Evolutionary conservation across 1,284 basidiomycete species (phyloP).

Genomic region (Ganoderma leucocontextum): DNA sequence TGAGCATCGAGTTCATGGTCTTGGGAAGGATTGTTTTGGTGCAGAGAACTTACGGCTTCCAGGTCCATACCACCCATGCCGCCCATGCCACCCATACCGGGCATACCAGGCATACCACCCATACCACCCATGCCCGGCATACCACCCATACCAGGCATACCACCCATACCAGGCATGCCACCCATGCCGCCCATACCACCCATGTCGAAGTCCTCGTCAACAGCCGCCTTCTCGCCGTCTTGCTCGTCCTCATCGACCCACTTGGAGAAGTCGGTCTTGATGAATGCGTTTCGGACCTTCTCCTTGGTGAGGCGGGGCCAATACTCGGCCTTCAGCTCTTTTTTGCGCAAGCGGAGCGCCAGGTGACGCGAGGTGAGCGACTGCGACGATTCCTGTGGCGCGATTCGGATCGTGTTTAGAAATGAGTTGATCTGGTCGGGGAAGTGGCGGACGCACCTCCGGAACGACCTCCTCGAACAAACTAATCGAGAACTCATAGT

Average conservation of each 20-base stretch:
- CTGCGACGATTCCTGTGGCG: slow-evolving; percentile 67
- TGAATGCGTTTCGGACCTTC: slow-evolving; percentile 78
- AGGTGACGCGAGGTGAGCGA: slow-evolving; percentile 74
- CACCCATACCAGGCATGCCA: slow-evolving; percentile 62
- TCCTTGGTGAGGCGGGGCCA: slow-evolving; percentile 93
- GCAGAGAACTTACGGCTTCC: slow-evolving; percentile 54
- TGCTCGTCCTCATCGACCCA: slow-evolving; percentile 98
- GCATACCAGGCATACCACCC: slow-evolving; percentile 60
- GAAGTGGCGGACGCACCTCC: slow-evolving; percentile 56
- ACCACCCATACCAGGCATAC: slow-evolving; percentile 51
- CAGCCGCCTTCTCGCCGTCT: slow-evolving; percentile 58
- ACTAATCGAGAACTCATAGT: slow-evolving; percentile 78
- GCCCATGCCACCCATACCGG: slow-evolving; percentile 51
- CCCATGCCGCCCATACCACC: slow-evolving; percentile 55
- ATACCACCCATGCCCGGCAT: slow-evolving; percentile 58
- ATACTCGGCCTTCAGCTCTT: slow-evolving; percentile 77
- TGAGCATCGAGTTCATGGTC: slow-evolving; percentile 16
- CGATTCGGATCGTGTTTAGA: not conserved
- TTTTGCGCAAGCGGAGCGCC: slow-evolving; percentile 79
- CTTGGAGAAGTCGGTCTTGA: slow-evolving; percentile 93
- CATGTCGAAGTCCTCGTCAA: slow-evolving; percentile 55
- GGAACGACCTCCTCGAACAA: slow-evolving; percentile 79
- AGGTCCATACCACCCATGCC: slow-evolving; percentile 60
- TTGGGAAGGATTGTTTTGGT: not conserved
- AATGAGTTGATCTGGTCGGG: not conserved